Evolutionary conservation across 768 basidiomycete species (phyloP).

Genomic region (Mrakia gelida): DNA sequence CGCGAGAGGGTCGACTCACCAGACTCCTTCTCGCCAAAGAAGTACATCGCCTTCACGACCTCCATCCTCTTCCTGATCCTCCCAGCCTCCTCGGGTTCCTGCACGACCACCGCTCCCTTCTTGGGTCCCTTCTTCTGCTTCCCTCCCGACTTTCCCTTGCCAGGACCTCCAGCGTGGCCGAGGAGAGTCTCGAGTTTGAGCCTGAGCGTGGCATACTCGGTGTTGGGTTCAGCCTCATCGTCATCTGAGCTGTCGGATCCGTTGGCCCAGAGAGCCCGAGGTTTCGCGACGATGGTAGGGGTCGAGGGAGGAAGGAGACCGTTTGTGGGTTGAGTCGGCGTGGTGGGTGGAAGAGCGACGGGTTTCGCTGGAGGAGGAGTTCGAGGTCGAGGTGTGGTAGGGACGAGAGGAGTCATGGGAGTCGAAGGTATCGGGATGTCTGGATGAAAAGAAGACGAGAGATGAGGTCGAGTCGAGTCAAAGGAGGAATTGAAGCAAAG

Average conservation of each 20-base stretch:
- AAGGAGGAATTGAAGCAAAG: background rate
- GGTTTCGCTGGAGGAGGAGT: background rate
- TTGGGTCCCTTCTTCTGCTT: constrained; percentile 22
- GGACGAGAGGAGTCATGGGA: constrained; percentile 5
- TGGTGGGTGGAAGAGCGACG: background rate
- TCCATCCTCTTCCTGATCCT: constrained; percentile 38
- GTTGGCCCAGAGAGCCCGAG: background rate
- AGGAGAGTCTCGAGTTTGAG: constrained; percentile 29
- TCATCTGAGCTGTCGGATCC: constrained; percentile 25
- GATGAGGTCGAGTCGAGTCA: background rate
- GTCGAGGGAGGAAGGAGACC: background rate
- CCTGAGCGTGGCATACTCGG: constrained; percentile 30
- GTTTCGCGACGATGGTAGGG: background rate
- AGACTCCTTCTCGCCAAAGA: constrained; percentile 44
- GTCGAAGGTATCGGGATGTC: background rate
- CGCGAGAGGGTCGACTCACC: constrained; percentile 33
- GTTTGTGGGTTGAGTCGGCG: background rate
- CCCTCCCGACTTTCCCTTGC: constrained; percentile 15
- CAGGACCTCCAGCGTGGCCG: background rate
- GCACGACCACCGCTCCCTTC: background rate
- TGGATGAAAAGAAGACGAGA: background rate
- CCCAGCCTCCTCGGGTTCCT: constrained; percentile 36
- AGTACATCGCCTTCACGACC: constrained; percentile 43
- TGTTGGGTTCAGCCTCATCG: constrained; percentile 22
- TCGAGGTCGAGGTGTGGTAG: constrained; percentile 16